Evolutionary conservation across 139 green algal genomes (phyloP).

Genomic region (Chlamydomonas incerta): DNA sequence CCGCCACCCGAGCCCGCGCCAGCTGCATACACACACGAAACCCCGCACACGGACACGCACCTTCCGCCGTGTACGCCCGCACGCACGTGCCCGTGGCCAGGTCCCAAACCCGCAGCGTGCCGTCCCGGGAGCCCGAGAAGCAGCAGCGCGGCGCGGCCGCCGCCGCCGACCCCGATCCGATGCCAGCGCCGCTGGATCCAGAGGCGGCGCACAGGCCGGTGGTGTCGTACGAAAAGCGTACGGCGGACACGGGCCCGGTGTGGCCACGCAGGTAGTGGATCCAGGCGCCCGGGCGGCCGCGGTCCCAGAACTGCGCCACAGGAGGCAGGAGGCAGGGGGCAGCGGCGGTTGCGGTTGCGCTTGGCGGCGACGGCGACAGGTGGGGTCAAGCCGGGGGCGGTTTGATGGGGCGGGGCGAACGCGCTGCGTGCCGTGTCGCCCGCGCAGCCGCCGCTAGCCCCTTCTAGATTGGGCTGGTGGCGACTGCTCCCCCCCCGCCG

Average conservation of each 20-base stretch:
- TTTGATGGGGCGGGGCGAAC: too few species aligned
- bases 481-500: too few species aligned
- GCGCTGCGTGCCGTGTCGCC: too few species aligned
- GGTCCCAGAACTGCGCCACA: constrained; percentile 18
- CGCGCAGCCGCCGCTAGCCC: too few species aligned
- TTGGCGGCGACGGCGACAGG: too few species aligned
- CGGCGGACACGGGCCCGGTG: constrained; percentile 9
- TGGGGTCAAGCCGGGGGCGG: too few species aligned
- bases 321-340: neutral
- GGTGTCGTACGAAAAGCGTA: constrained; percentile 4
- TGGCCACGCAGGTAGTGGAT: constrained; percentile 20
- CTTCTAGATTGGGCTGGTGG: too few species aligned
- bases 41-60: neutral
- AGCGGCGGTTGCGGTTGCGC: neutral
- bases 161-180: neutral
- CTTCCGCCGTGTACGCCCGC: constrained; percentile 1
- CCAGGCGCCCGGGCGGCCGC: constrained; percentile 13
- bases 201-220: too few species aligned
- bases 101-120: constrained; percentile 23
- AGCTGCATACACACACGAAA: too few species aligned
- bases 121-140: constrained; percentile 15
- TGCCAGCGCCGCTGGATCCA: too few species aligned
- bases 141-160: neutral
- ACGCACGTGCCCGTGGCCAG: constrained; percentile 2
- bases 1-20: too few species aligned